phyloP scores from a whole-genome alignment of 768 basidiomycete species.

The Galerina sulciceps region DNA sequence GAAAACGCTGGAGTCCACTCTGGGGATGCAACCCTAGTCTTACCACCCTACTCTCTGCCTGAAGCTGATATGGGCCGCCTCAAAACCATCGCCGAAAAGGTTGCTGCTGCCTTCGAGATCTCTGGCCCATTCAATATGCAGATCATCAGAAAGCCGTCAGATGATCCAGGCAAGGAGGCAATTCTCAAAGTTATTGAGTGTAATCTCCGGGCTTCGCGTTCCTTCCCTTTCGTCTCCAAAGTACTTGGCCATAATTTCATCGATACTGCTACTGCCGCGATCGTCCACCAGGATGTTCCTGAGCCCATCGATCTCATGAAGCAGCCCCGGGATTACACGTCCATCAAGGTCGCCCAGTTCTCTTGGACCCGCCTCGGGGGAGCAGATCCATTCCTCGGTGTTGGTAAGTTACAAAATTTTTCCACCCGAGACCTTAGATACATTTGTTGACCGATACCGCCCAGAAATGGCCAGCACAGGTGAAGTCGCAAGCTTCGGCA shows the following conservation, averaged over 20 bases:
- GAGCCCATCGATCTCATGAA: conserved; percentile 92
- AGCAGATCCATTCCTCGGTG: conserved; percentile 96
- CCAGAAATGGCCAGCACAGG: conserved; percentile 98
- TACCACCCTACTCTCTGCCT: conserved; percentile 87
- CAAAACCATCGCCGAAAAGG: conserved; percentile 94
- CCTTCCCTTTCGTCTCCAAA: conserved; percentile 99
- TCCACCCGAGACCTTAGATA: conserved; percentile 1
- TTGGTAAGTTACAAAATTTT: conserved; percentile 59
- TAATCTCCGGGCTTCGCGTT: conserved; percentile 95
- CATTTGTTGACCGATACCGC: background rate
- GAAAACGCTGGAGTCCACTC: conserved; percentile 99
- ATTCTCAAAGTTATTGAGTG: conserved; percentile 98
- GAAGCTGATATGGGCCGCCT: conserved; percentile 81
- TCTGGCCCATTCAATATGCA: conserved; percentile 99
- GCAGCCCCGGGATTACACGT: conserved; percentile 85
- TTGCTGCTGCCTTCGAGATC: conserved; percentile 93
- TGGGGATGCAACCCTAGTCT: conserved; percentile 96
- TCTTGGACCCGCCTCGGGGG: conserved; percentile 96
- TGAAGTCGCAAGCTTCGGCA: conserved; percentile 95
- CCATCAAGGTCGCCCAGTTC: conserved; percentile 98
- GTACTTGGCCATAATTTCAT: conserved; percentile 98
- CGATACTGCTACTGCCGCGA: conserved; percentile 88
- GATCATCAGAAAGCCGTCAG: conserved; percentile 82
- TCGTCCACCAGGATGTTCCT: conserved; percentile 84
- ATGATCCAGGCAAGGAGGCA: conserved; percentile 52